Percentiles rank a stretch among this genome's conserved stretches.
These are phyloP conservation scores for Camelina hispida DNA, from an alignment of 345 rosid genomes.

Conservation along the genomic window DNA sequence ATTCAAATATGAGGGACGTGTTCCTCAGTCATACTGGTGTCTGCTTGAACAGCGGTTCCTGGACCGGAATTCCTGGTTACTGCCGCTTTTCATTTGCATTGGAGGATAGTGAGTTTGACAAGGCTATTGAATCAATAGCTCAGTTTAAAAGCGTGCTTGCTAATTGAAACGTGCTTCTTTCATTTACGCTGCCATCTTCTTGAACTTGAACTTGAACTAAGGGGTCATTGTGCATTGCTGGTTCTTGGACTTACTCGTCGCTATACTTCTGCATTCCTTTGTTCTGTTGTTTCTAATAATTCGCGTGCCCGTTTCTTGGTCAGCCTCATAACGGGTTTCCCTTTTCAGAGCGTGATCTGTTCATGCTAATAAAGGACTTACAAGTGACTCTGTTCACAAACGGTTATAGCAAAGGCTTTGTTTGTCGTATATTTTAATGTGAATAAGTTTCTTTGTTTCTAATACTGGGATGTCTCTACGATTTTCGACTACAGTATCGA, in stretches of 20 bases:
- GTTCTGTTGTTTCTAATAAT: constrained; percentile 31
- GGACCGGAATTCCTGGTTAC: constrained; percentile 93
- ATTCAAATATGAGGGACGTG: constrained; percentile 75
- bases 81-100: constrained; percentile 85
- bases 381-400: background rate
- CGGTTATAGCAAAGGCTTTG: background rate
- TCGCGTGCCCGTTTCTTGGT: constrained; percentile 8
- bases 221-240: background rate
- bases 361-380: constrained; percentile 25
- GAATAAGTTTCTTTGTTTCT: constrained; percentile 3
- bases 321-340: background rate
- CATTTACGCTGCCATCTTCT: background rate
- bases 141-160: constrained; percentile 55
- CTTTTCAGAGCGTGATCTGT: background rate
- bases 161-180: constrained; percentile 13
- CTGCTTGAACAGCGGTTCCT: constrained; percentile 78
- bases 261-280: constrained; percentile 15
- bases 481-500: background rate
- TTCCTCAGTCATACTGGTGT: constrained; percentile 70
- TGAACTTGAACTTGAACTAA: background rate
- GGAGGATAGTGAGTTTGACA: constrained; percentile 73
- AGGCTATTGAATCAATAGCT: constrained; percentile 65
- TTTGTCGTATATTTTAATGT: background rate
- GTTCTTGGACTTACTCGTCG: background rate
- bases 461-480: background rate